Percentiles rank a stretch among this genome's conserved stretches.
phyloP scores from a whole-genome alignment of 768 basidiomycete genomes.

The Austroboletus festivus region DNA sequence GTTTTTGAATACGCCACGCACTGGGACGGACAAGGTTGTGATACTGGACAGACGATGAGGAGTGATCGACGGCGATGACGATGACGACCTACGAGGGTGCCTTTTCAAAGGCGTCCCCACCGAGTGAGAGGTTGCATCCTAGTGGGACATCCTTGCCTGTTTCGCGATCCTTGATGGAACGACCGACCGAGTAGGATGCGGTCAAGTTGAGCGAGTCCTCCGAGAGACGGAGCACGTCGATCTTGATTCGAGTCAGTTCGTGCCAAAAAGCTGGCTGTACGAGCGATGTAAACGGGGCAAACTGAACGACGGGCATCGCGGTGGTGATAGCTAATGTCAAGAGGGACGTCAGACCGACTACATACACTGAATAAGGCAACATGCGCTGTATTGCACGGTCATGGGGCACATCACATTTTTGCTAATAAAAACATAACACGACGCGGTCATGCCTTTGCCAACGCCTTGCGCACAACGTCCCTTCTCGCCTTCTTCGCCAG shows the following conservation, averaged over 20 bases:
- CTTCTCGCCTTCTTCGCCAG: constrained; percentile 85
- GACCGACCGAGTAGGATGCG: constrained; percentile 69
- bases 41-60: constrained; percentile 31
- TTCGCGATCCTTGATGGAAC: constrained; percentile 71
- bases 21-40: constrained; percentile 47
- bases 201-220: constrained; percentile 65
- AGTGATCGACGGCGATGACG: constrained; percentile 7
- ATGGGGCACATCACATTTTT: too few species aligned
- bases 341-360: neutral
- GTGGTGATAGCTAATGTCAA: neutral
- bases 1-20: constrained; percentile 79
- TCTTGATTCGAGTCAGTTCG: constrained; percentile 81
- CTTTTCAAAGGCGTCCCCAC: constrained; percentile 60
- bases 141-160: constrained; percentile 72
- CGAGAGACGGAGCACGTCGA: constrained; percentile 83
- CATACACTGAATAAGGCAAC: neutral
- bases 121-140: constrained; percentile 62
- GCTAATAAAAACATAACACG: neutral
- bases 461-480: constrained; percentile 69
- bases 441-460: constrained; percentile 45
- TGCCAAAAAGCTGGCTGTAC: constrained; percentile 95
- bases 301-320: constrained; percentile 69
- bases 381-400: neutral
- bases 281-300: constrained; percentile 81
- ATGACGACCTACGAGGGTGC: constrained; percentile 41